Percentiles rank a stretch among this genome's conserved stretches.
Evolutionary conservation across 202 grass and related monocot genomes (phyloP).

Genomic region (Setaria viridis): DNA sequence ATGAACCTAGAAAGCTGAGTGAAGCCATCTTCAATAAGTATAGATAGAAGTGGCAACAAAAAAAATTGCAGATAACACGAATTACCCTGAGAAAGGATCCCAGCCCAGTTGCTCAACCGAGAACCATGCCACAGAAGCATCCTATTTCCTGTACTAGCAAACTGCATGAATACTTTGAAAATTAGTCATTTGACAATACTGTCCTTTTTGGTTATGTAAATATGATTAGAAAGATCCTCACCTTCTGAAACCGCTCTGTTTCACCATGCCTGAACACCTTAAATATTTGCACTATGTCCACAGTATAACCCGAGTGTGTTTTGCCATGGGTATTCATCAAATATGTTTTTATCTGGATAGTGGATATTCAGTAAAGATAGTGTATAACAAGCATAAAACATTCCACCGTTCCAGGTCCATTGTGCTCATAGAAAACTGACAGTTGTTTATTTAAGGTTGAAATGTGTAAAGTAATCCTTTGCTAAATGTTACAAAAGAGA

Average conservation of each 20-base stretch:
- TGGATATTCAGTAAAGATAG: conserved; percentile 30
- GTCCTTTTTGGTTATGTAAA: conserved; percentile 18
- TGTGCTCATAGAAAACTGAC: neutral
- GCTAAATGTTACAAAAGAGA: conserved; percentile 2
- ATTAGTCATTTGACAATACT: conserved; percentile 24
- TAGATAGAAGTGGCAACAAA: conserved; percentile 27
- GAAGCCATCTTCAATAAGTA: conserved; percentile 12
- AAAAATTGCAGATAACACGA: conserved; percentile 20
- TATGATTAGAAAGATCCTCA: conserved; percentile 40
- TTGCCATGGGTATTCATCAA: conserved; percentile 83
- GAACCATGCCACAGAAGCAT: conserved; percentile 99
- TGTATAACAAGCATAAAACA: conserved; percentile 1
- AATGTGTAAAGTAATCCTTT: conserved; percentile 5
- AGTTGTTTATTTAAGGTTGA: conserved; percentile 4
- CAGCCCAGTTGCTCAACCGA: conserved; percentile 90
- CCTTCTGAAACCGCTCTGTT: conserved; percentile 78
- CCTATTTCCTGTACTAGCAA: conserved; percentile 73
- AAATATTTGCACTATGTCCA: conserved; percentile 87
- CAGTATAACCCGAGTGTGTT: conserved; percentile 77
- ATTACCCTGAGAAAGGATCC: conserved; percentile 95
- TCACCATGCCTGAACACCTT: conserved; percentile 81
- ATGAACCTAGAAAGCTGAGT: conserved; percentile 20
- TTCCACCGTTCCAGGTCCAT: conserved; percentile 8
- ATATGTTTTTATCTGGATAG: conserved; percentile 85
- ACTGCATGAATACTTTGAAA: conserved; percentile 60